Evolutionary conservation across 1,139 yeast genomes (phyloP), one percentile per base, ranked within the genome.

Genomic region (Yamadazyma oceani): DNA sequence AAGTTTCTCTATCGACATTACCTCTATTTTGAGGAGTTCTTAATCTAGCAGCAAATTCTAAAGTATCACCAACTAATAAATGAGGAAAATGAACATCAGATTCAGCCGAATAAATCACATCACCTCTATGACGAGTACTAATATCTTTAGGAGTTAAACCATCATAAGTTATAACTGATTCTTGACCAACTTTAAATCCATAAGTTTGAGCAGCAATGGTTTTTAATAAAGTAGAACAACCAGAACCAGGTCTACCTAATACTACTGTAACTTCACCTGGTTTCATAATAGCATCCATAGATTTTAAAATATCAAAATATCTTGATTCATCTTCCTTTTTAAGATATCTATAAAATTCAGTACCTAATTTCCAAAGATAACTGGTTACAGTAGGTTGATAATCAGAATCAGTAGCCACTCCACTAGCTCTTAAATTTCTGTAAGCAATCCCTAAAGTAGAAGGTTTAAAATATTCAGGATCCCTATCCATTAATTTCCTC

Each of bases 161-260:
- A 41, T 64, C 69, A 45, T 62, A 64, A 15, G 58, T 45, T 35
- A 64, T 58, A 10, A 37, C 58, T 4, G 87, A 71, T 22, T 75
- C 75, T 31, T 69, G 61, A 38, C 72, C 80, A 31, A 85, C 53
- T 31, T 77, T 62, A 57, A 84, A 85, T 35, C 94, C 95, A 55
- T 82, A 79, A 4, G 90, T 83, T 46, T 81, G 79, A 25, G 84
- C 62, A 7, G 90, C 76, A 42, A 85, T 72, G 0, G 92, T 74
- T 52, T 84, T 85, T 51, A 86, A 63, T 36, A 85, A 72, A 2
- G 95, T 85, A 2, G 95, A 75, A 60, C 95, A 86, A 41, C 95
- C 95, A 19, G 90, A 78, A 53, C 94, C 94, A 0, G 94, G 94
- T 57, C 90, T 76, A 31, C 94, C 94, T 28, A 85, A 62, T 1